phyloP scores from a whole-genome alignment of 2,329 filamentous ascomycete species.

The Biscogniauxia sp. region DNA sequence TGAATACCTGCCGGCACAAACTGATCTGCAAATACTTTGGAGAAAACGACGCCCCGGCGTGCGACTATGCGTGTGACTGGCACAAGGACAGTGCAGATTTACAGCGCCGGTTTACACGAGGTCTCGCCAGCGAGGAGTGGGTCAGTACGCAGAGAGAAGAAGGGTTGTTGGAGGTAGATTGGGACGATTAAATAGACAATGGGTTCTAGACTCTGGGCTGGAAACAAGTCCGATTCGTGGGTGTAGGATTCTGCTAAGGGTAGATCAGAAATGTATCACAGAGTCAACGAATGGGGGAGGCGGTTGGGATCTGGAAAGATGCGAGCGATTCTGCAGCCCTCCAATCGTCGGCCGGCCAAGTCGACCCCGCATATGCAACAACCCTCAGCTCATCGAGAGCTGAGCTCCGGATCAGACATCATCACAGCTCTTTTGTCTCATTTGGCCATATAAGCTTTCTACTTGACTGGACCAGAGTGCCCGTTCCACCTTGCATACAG shows the following conservation, averaged over 20 bases:
- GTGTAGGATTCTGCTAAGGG: slow-evolving; percentile 9
- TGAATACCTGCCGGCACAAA: slow-evolving; percentile 69
- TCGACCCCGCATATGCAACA: slow-evolving; percentile 1
- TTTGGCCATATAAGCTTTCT: neutral
- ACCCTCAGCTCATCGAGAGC: neutral
- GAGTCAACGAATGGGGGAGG: slow-evolving; percentile 14
- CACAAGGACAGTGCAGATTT: slow-evolving; percentile 66
- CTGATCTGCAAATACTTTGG: slow-evolving; percentile 77
- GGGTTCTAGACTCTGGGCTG: neutral
- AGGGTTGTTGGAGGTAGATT: slow-evolving; percentile 55
- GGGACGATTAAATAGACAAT: slow-evolving; percentile 42
- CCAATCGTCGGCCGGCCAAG: slow-evolving; percentile 22
- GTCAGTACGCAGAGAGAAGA: slow-evolving; percentile 61
- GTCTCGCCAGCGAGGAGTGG: slow-evolving; percentile 60
- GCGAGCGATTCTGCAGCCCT: slow-evolving; percentile 23
- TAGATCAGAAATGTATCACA: slow-evolving; percentile 13
- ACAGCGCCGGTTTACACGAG: slow-evolving; percentile 53
- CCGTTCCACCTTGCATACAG: neutral
- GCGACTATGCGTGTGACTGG: slow-evolving; percentile 75
- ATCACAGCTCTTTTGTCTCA: neutral
- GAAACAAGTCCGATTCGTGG: slow-evolving; percentile 14
- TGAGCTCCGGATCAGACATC: neutral
- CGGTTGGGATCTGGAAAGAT: slow-evolving; percentile 14
- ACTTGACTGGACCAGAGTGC: neutral
- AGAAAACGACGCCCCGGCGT: slow-evolving; percentile 56